Percentiles rank a stretch among this genome's conserved stretches.
phyloP scores from a whole-genome alignment of 2,329 filamentous ascomycete genomes.

The Hyphodiscus sp. region DNA sequence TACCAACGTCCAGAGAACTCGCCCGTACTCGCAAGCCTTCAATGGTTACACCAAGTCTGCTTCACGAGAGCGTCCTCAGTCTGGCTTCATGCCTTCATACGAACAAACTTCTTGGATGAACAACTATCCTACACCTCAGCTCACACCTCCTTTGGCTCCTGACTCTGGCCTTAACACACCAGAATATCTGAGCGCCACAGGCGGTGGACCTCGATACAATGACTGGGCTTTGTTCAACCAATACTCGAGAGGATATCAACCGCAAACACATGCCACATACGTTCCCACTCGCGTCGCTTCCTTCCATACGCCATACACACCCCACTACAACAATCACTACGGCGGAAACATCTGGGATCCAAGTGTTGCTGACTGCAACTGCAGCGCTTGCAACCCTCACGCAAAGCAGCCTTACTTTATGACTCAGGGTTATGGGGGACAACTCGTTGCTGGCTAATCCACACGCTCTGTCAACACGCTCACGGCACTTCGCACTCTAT shows the following conservation, averaged over 20 bases:
- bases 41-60: conserved; percentile 42
- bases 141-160: conserved; percentile 47
- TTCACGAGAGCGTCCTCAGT: conserved; percentile 25
- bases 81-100: conserved; percentile 25
- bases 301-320: conserved; percentile 41
- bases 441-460: conserved; percentile 38
- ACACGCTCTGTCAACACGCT: background rate
- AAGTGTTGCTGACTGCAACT: conserved; percentile 40
- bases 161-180: conserved; percentile 48
- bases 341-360: conserved; percentile 39
- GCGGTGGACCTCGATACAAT: conserved; percentile 43
- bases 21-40: conserved; percentile 32
- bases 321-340: conserved; percentile 32
- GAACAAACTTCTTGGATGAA: conserved; percentile 28
- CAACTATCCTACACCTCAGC: conserved; percentile 30
- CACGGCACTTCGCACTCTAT: conserved; percentile 3
- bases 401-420: conserved; percentile 41
- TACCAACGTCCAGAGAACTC: conserved; percentile 50
- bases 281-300: conserved; percentile 39
- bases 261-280: conserved; percentile 28
- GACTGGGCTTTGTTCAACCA: conserved; percentile 46
- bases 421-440: conserved; percentile 37
- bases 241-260: conserved; percentile 34
- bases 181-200: conserved; percentile 42
- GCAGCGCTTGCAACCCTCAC: conserved; percentile 40